Conservation (phyloP, 2,329 filamentous ascomycete genomes). For the Diplodia scrobiculata region DNA sequence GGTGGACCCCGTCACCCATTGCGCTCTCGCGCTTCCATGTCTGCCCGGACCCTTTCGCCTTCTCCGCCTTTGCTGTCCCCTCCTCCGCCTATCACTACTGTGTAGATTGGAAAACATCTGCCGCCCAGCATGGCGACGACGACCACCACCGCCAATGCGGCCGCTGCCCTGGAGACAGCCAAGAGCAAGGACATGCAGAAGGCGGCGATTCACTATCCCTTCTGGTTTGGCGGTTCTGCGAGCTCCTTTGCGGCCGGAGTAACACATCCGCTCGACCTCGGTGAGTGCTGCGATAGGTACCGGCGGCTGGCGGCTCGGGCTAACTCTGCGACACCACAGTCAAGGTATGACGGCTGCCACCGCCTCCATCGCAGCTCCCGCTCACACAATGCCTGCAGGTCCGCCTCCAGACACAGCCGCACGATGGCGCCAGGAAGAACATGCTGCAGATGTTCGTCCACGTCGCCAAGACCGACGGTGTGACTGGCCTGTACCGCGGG, state of each 20-base stretch:
- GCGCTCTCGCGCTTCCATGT: neutral
- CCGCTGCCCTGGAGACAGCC: constrained; percentile 41
- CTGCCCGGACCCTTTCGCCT: neutral
- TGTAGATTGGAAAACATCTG: neutral
- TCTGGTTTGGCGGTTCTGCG: constrained; percentile 94
- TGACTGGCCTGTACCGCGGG: constrained; percentile 83
- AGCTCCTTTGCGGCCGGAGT: constrained; percentile 88
- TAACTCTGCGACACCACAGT: constrained; percentile 43
- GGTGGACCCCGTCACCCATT: neutral
- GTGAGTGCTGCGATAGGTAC: constrained; percentile 56
- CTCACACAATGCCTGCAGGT: constrained; percentile 57
- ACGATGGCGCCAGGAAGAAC: constrained; percentile 65
- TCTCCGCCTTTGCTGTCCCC: constrained; percentile 16
- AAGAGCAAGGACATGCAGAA: constrained; percentile 50
- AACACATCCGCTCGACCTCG: constrained; percentile 89
- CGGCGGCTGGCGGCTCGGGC: constrained; percentile 30
- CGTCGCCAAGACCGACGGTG: constrained; percentile 73
- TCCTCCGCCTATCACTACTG: neutral
- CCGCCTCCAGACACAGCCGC: constrained; percentile 79
- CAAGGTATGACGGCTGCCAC: constrained; percentile 44
- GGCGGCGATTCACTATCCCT: constrained; percentile 50
- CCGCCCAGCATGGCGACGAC: constrained; percentile 26
- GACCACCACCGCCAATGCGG: constrained; percentile 38
- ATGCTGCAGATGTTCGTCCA: constrained; percentile 86
- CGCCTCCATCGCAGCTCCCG: too few relatives aligned